These are phyloP conservation scores for Paratrimastix pyriformis DNA, from an alignment of 78 protist genomes.

Conservation along the genomic window DNA sequence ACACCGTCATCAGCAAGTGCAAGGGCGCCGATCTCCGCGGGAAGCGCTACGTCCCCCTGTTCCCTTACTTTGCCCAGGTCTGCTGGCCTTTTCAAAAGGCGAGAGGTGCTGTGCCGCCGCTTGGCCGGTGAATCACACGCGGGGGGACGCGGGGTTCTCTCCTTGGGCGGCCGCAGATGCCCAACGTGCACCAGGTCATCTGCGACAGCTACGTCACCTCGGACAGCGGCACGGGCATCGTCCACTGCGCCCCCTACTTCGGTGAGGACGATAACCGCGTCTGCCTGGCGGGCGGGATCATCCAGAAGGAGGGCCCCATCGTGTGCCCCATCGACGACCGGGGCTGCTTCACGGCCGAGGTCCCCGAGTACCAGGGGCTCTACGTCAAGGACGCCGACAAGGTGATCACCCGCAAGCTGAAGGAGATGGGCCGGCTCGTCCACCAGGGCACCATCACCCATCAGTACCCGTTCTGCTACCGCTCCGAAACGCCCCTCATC, in stretches of 20 bases:
- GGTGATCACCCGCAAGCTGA: constrained; percentile 62
- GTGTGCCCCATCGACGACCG: constrained; percentile 91
- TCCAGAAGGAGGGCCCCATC: constrained; percentile 46
- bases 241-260: constrained; percentile 96
- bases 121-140: no score
- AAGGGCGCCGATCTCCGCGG: constrained; percentile 52
- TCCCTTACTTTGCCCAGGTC: constrained; percentile 70
- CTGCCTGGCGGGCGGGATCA: constrained; percentile 66
- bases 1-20: not conserved
- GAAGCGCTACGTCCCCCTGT: constrained; percentile 81
- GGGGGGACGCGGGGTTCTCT: no score
- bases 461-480: constrained; percentile 98
- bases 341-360: constrained; percentile 88
- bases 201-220: constrained; percentile 83
- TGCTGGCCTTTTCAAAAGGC: not conserved
- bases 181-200: no score
- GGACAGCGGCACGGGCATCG: constrained; percentile 90
- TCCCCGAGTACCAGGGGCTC: constrained; percentile 75
- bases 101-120: not conserved
- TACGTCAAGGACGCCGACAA: constrained; percentile 86
- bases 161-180: no score
- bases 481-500: constrained; percentile 92
- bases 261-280: constrained; percentile 99
- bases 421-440: constrained; percentile 56
- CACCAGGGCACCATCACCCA: constrained; percentile 58